Conservation (phyloP, 2,329 filamentous ascomycete species). For the Catunica adiposa region DNA sequence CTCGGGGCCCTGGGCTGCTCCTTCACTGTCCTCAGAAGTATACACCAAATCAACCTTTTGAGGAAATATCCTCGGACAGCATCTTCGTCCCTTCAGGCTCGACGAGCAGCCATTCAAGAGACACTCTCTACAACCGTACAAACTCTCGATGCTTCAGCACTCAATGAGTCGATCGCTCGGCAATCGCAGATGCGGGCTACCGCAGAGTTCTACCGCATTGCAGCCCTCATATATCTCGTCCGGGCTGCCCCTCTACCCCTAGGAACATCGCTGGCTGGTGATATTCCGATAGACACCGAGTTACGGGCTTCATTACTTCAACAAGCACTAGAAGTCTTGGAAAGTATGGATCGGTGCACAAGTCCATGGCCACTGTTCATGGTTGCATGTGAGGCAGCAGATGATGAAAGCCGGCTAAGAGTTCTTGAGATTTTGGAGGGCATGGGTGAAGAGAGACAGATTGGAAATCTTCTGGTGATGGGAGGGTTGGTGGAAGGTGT, state of each 20-base stretch:
- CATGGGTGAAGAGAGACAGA: conserved; percentile 27
- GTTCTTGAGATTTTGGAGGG: conserved; percentile 26
- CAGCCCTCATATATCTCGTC: conserved; percentile 29
- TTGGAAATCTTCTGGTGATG: conserved; percentile 30
- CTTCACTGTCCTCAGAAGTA: conserved; percentile 27
- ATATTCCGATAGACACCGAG: conserved; percentile 13
- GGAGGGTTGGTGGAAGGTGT: conserved; percentile 27
- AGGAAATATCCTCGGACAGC: conserved; percentile 14
- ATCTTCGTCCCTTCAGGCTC: conserved; percentile 16
- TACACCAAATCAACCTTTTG: conserved; percentile 27
- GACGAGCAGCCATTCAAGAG: conserved; percentile 5
- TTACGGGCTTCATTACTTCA: conserved; percentile 18
- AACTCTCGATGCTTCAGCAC: background rate
- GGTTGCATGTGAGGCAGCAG: conserved; percentile 27
- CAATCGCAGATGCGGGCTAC: conserved; percentile 24
- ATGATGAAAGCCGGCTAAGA: conserved; percentile 26
- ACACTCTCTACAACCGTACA: background rate
- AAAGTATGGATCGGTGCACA: conserved; percentile 26
- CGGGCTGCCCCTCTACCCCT: conserved; percentile 17
- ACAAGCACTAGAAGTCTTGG: conserved; percentile 24
- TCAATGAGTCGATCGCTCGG: conserved; percentile 18
- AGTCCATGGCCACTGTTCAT: conserved; percentile 34
- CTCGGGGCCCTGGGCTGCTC: conserved; percentile 32
- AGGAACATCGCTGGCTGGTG: background rate
- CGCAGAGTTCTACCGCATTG: conserved; percentile 35